Conservation (phyloP, 306 rosid genomes). For the Cicer cuneatum region DNA sequence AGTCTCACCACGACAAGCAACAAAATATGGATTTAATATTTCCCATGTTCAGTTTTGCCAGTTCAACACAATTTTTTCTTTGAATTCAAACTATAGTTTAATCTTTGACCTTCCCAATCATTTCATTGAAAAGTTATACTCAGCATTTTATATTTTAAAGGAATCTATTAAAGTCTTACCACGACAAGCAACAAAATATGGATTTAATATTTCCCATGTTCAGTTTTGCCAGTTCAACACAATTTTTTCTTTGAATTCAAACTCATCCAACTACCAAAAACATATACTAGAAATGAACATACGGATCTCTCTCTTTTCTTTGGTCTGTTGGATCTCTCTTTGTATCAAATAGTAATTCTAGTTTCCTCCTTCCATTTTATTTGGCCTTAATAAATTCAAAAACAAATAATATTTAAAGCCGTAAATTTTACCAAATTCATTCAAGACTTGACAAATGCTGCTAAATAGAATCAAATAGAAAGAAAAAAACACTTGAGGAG, state of each 20-base stretch:
- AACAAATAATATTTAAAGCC: conserved; percentile 16
- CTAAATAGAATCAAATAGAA: conserved; percentile 17
- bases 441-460: conserved; percentile 7
- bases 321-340: background rate
- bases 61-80: conserved; percentile 4
- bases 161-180: conserved; percentile 30
- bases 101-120: conserved; percentile 27
- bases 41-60: conserved; percentile 15
- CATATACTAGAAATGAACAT: conserved; percentile 22
- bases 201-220: conserved; percentile 2
- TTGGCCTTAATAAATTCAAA: conserved; percentile 7
- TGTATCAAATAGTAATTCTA: conserved; percentile 14
- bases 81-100: background rate
- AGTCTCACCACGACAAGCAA: conserved; percentile 31
- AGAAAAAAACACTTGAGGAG: conserved; percentile 27
- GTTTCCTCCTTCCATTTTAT: conserved; percentile 30
- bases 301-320: background rate
- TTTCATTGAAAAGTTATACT: conserved; percentile 8
- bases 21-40: conserved; percentile 11
- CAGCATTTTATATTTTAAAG: conserved; percentile 23
- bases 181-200: conserved; percentile 1
- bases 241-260: background rate
- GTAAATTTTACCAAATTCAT: conserved; percentile 20
- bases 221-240: conserved; percentile 26
- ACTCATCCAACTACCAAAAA: background rate